Percentiles rank a stretch among this genome's conserved stretches.
These are phyloP conservation scores for Citrus trifoliata DNA, from an alignment of 345 rosid genomes.

Conservation along the genomic window DNA sequence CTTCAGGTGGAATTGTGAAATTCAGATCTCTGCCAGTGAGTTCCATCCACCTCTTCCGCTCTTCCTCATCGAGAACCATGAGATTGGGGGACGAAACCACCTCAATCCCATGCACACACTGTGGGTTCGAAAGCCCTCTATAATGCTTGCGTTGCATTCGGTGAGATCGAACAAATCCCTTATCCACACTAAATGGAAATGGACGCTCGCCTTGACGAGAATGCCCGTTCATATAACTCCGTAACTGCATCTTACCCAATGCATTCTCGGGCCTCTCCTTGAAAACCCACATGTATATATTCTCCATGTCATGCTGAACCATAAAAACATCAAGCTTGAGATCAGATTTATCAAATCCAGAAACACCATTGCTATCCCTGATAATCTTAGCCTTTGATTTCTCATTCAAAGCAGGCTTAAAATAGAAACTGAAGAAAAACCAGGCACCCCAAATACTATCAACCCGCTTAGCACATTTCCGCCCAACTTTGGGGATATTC, in stretches of 20 bases:
- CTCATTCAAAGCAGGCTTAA: slow-evolving; percentile 82
- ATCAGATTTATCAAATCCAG: slow-evolving; percentile 86
- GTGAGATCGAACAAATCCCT: slow-evolving; percentile 93
- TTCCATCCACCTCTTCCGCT: slow-evolving; percentile 83
- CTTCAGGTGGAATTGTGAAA: slow-evolving; percentile 73
- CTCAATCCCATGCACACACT: slow-evolving; percentile 92
- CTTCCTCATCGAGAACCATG: slow-evolving; percentile 75
- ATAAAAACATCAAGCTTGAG: slow-evolving; percentile 80
- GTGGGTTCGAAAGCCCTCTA: slow-evolving; percentile 94
- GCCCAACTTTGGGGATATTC: slow-evolving; percentile 52
- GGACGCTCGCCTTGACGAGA: slow-evolving; percentile 94
- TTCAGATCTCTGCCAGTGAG: slow-evolving; percentile 88
- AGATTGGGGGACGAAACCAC: slow-evolving; percentile 75
- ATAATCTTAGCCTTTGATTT: slow-evolving; percentile 75
- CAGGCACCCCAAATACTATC: slow-evolving; percentile 99
- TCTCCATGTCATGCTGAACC: slow-evolving; percentile 99
- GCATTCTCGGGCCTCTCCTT: slow-evolving; percentile 98
- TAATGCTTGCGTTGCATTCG: slow-evolving; percentile 98
- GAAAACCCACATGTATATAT: slow-evolving; percentile 99
- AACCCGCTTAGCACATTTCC: slow-evolving; percentile 75
- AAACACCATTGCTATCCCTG: slow-evolving; percentile 68
- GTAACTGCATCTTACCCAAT: slow-evolving; percentile 94
- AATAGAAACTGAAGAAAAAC: slow-evolving; percentile 94
- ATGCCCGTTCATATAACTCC: slow-evolving; percentile 98
- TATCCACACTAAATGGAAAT: slow-evolving; percentile 89